Evolutionary conservation across 2,329 filamentous ascomycete species (phyloP).

Genomic region (Aureobasidium sp.): DNA sequence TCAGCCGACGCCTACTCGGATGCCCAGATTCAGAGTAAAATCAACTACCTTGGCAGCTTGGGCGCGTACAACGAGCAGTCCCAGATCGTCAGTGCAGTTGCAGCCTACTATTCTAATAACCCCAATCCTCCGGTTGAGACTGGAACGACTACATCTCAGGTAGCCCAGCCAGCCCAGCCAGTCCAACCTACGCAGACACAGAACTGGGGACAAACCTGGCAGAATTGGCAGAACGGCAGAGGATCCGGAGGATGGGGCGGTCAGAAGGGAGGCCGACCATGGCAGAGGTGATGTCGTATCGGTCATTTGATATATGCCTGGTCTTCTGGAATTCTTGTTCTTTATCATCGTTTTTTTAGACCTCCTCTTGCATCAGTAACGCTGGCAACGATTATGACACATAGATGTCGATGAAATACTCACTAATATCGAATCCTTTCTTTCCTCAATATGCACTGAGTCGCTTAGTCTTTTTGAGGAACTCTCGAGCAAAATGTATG

Average conservation of each 20-base stretch:
- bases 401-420: neutral
- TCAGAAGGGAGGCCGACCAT: neutral
- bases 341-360: neutral
- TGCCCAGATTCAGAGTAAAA: neutral
- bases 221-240: neutral
- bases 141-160: neutral
- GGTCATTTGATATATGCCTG: neutral
- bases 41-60: constrained; percentile 9
- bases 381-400: neutral
- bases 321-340: neutral
- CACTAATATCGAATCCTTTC: neutral
- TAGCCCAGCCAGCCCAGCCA: no score
- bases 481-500: neutral
- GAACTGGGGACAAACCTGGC: neutral
- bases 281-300: neutral
- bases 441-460: neutral
- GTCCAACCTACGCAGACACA: neutral
- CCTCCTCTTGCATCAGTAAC: neutral
- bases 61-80: constrained; percentile 11
- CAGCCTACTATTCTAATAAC: constrained; percentile 2
- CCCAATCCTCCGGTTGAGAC: neutral
- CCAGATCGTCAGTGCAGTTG: neutral
- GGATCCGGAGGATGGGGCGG: neutral
- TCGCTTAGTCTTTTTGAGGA: neutral
- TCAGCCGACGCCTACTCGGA: neutral